phyloP scores from a whole-genome alignment of 2,329 filamentous ascomycete genomes.

The Diplodia scrobiculata region DNA sequence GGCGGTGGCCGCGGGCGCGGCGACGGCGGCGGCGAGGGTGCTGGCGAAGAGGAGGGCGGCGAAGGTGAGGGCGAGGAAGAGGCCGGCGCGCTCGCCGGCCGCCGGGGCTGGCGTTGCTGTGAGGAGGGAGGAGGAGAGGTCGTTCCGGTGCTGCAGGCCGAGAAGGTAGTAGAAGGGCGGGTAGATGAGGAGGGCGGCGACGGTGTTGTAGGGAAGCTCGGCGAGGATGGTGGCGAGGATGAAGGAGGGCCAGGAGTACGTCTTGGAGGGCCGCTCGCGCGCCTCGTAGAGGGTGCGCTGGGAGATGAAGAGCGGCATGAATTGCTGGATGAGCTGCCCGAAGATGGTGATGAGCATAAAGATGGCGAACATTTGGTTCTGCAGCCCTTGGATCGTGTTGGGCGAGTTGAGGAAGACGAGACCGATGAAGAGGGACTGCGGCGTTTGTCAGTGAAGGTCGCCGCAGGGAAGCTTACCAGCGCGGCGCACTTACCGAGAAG shows the following conservation, averaged over 20 bases:
- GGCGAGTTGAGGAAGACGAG: slow-evolving; percentile 76
- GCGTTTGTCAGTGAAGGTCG: background rate
- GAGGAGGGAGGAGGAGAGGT: too few species aligned
- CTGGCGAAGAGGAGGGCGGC: slow-evolving; percentile 77
- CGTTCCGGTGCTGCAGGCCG: slow-evolving; percentile 67
- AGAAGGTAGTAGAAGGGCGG: slow-evolving; percentile 85
- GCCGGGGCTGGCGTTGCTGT: too few species aligned
- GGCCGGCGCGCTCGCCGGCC: slow-evolving; percentile 69
- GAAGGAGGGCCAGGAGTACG: slow-evolving; percentile 83
- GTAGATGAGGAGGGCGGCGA: slow-evolving; percentile 76
- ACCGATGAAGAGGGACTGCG: slow-evolving; percentile 68
- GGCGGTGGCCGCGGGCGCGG: slow-evolving; percentile 72
- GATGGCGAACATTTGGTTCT: slow-evolving; percentile 84
- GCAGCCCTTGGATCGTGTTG: slow-evolving; percentile 73
- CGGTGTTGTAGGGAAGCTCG: slow-evolving; percentile 80
- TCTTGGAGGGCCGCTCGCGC: slow-evolving; percentile 79
- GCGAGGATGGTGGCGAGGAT: slow-evolving; percentile 81
- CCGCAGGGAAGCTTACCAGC: slow-evolving; percentile 30
- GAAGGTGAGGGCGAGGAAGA: slow-evolving; percentile 77
- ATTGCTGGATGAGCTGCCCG: slow-evolving; percentile 74
- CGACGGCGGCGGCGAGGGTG: slow-evolving; percentile 77
- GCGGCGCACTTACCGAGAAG: slow-evolving; percentile 27
- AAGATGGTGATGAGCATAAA: slow-evolving; percentile 84
- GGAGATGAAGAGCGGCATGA: slow-evolving; percentile 83
- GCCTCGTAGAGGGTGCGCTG: slow-evolving; percentile 82